Base-by-base conservation (phyloP, 2,329 filamentous ascomycete species). In the Venturia asperata region DNA sequence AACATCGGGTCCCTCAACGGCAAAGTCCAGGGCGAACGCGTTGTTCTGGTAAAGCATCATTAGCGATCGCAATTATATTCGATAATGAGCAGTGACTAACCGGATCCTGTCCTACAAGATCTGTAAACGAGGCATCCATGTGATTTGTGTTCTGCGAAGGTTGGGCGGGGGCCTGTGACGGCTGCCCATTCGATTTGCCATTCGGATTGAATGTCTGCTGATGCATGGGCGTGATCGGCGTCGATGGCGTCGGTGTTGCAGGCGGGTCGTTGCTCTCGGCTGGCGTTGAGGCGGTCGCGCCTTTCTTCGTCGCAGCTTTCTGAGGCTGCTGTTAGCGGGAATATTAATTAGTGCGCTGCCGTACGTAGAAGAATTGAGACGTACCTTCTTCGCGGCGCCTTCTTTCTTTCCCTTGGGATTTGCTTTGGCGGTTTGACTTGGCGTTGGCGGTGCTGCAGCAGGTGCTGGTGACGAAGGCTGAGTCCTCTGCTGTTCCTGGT, bases 381-480 rank as follows among this genome's bases (percentile, higher is more conserved):
- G 39, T 21, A 66, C 65, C 64, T 66, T 66, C 39, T 66, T 66
- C 7, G 60, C n/a, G 7, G 34, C 47, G 2, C 49, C 62, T 41
- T 86, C 85, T 79, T 91, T 90, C 83, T 93, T 93, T 76, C 67
- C 67, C 69, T 91, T 92, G 0, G 89, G 88, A 42, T 85, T 86
- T 4, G 87, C 77, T 79, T 93, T 93, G 72, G 86, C 87, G 1
- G 80, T 75, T 72, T 91, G 88, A 63, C 85, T 87, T 1, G 90
- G 90, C 4, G 90, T 94, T 1, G 90, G 90, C 0, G 90, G 90
- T 43, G 87, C 88, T 58, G 77, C 73, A 34, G 19, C 19, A 67
- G 78, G 77, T 43, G 77, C 75, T 21, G 80, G 80, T 66, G 79
- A 81, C 62, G 79, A 79, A 19, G 78, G 78, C 63, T 81, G 77